phyloP scores from a whole-genome alignment of 805 yeast species.

The Candida sphagnicola region DNA sequence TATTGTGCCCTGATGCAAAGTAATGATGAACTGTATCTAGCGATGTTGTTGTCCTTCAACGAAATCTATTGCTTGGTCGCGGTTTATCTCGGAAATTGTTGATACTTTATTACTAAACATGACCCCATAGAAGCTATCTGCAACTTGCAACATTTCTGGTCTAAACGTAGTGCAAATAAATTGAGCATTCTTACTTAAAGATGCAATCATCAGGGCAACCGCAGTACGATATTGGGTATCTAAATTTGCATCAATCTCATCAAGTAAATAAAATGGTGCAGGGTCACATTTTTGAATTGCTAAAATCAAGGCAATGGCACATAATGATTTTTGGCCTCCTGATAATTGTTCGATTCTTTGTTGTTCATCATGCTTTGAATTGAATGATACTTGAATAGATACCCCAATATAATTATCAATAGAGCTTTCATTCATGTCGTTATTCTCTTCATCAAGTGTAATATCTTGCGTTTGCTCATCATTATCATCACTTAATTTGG shows the following conservation, averaged over 20 bases:
- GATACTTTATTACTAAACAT: slow-evolving; percentile 80
- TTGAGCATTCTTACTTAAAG: slow-evolving; percentile 68
- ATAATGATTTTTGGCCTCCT: slow-evolving; percentile 96
- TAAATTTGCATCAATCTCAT: slow-evolving; percentile 93
- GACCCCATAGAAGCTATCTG: slow-evolving; percentile 86
- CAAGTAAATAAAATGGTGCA: slow-evolving; percentile 94
- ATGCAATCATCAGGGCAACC: slow-evolving; percentile 71
- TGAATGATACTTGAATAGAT: slow-evolving; percentile 84
- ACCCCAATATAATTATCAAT: slow-evolving; percentile 74
- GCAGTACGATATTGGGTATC: slow-evolving; percentile 89
- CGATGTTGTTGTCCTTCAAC: slow-evolving; percentile 60
- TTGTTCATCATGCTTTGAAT: slow-evolving; percentile 80
- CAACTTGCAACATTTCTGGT: slow-evolving; percentile 85
- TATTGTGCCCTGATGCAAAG: background rate
- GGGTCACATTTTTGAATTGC: slow-evolving; percentile 96
- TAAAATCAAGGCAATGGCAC: slow-evolving; percentile 89
- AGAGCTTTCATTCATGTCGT: slow-evolving; percentile 4
- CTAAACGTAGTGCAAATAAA: slow-evolving; percentile 96
- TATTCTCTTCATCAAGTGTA: slow-evolving; percentile 10
- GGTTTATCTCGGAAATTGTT: slow-evolving; percentile 64
- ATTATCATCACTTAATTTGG: slow-evolving; percentile 14
- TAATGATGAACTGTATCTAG: background rate
- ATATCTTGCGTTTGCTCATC: slow-evolving; percentile 13
- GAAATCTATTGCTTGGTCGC: slow-evolving; percentile 75
- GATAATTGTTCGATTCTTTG: slow-evolving; percentile 85